These are phyloP conservation scores for Exobasidium rhododendri DNA, from an alignment of 1,284 basidiomycete genomes.

Conservation along the genomic window DNA sequence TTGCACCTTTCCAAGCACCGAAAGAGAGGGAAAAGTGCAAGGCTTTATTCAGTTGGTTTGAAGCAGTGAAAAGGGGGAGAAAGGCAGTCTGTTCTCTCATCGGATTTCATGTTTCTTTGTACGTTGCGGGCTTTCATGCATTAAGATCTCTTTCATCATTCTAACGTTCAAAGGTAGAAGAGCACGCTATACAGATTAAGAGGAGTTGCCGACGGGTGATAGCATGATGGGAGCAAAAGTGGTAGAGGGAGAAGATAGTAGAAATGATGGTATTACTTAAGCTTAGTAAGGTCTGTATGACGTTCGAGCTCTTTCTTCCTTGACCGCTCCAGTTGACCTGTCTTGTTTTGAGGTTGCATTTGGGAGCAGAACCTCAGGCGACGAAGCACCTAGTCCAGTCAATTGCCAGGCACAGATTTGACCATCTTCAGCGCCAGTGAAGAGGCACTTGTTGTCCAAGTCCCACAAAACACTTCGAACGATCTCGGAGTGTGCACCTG, in stretches of 20 bases:
- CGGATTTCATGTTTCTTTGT: not conserved
- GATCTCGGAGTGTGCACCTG: constrained; percentile 40
- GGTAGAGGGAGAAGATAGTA: not conserved
- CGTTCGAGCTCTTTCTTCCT: not conserved
- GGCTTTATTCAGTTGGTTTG: not conserved
- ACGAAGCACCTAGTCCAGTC: not conserved
- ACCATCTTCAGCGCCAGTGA: constrained; percentile 43
- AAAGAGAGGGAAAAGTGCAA: too few relatives aligned
- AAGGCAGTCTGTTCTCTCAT: not conserved
- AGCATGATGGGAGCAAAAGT: too few relatives aligned
- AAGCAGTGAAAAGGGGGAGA: not conserved
- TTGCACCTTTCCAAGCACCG: too few relatives aligned
- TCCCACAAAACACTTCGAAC: constrained; percentile 36
- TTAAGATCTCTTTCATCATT: not conserved
- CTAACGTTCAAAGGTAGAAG: not conserved
- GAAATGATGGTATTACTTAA: not conserved
- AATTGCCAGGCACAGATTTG: constrained; percentile 12
- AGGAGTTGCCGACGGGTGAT: too few relatives aligned
- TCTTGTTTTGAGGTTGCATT: not conserved
- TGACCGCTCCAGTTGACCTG: not conserved
- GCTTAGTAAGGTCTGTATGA: not conserved
- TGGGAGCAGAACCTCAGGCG: not conserved
- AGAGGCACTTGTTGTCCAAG: constrained; percentile 22
- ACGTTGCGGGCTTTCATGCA: constrained; percentile 1
- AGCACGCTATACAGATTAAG: not conserved